phyloP scores from a whole-genome alignment of 345 rosid species.

The Theobroma cacao region DNA sequence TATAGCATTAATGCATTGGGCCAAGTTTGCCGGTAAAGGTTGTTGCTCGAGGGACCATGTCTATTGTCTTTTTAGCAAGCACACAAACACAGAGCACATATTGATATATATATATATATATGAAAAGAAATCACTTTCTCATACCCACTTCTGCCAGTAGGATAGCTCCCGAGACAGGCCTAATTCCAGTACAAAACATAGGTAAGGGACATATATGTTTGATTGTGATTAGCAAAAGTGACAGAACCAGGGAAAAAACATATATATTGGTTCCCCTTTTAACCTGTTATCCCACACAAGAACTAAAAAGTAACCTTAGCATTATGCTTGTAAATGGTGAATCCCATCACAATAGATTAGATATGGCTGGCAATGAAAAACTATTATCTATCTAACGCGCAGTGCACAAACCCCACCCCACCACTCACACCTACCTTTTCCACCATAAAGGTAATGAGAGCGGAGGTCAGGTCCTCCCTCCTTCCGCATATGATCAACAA shows the following conservation, averaged over 20 bases:
- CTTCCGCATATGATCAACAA: neutral
- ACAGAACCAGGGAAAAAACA: neutral
- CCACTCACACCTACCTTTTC: slow-evolving; percentile 7
- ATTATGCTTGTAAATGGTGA: neutral
- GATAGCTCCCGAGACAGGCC: neutral
- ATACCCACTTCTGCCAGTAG: no score
- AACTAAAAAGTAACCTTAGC: neutral
- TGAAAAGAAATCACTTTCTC: no score
- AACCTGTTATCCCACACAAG: neutral
- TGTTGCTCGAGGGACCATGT: neutral
- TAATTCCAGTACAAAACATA: slow-evolving; percentile 17
- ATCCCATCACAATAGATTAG: neutral
- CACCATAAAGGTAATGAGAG: neutral
- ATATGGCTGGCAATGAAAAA: neutral
- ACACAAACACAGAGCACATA: neutral
- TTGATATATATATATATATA: no score
- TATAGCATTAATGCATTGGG: neutral
- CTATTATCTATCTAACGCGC: slow-evolving; percentile 5
- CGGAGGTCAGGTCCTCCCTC: no score
- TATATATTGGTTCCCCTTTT: neutral
- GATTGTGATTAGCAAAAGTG: neutral
- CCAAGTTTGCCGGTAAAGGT: neutral
- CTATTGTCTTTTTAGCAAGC: no score
- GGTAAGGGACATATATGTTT: slow-evolving; percentile 24
- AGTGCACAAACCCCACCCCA: slow-evolving; percentile 16